These are phyloP conservation scores for Mycena capillaripes DNA, from an alignment of 768 basidiomycete genomes.

Conservation along the genomic window DNA sequence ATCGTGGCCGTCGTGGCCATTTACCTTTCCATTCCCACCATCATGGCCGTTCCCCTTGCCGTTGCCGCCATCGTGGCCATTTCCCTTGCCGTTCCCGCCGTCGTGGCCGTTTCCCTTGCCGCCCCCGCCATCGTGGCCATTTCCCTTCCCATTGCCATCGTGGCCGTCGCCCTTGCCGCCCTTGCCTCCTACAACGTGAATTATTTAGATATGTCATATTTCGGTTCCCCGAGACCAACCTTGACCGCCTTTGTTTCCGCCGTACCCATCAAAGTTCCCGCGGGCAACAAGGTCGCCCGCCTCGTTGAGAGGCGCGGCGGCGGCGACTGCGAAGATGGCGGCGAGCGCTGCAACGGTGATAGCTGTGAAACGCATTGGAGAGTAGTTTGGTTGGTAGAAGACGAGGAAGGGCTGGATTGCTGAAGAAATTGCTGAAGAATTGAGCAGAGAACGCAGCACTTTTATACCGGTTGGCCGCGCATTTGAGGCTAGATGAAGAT, in stretches of 20 bases:
- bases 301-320: neutral
- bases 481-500: constrained; percentile 10
- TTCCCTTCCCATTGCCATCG: neutral
- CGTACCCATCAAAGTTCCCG: no score
- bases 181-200: neutral
- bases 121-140: neutral
- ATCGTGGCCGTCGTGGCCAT: no score
- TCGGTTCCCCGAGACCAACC: no score
- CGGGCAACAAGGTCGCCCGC: neutral
- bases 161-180: neutral
- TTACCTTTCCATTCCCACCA: neutral
- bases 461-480: neutral
- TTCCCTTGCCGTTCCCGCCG: neutral
- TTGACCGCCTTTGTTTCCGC: neutral
- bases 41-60: neutral
- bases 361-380: constrained; percentile 14
- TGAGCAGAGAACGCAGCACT: neutral
- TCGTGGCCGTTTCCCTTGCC: no score
- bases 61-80: neutral
- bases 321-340: constrained; percentile 14
- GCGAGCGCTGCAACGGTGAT: constrained; percentile 12
- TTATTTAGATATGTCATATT: no score
- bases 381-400: neutral
- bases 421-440: constrained; percentile 19
- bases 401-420: constrained; percentile 15